Percentiles rank a stretch among this genome's conserved stretches.
These are phyloP conservation scores for Naganishia cerealis DNA, from an alignment of 1,284 basidiomycete genomes.

Conservation along the genomic window DNA sequence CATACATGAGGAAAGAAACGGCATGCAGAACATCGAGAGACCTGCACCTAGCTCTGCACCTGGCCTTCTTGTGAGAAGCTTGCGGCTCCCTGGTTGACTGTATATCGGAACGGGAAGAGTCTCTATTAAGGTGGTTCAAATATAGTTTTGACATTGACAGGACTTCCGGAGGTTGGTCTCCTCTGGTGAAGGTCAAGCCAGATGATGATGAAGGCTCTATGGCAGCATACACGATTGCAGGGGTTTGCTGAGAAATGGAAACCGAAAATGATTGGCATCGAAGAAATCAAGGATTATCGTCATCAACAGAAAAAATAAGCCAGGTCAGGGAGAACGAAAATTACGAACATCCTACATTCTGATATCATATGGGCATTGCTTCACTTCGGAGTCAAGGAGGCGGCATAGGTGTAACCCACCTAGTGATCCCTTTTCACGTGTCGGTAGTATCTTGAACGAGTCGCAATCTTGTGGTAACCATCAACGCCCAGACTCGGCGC, in stretches of 20 bases:
- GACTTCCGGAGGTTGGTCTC: constrained; percentile 75
- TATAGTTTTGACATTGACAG: constrained; percentile 58
- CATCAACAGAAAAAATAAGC: constrained; percentile 11
- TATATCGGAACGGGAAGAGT: too few relatives aligned
- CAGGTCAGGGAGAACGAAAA: not conserved
- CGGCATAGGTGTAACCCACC: not conserved
- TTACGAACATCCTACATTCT: not conserved
- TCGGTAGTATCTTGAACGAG: too few relatives aligned
- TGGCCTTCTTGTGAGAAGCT: too few relatives aligned
- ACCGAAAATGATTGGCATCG: constrained; percentile 90
- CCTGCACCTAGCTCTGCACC: not conserved
- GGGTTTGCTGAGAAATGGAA: constrained; percentile 88
- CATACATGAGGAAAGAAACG: not conserved
- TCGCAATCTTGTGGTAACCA: not conserved
- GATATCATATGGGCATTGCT: not conserved
- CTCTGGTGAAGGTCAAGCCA: constrained; percentile 92
- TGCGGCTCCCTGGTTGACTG: too few relatives aligned
- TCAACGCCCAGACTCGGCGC: not conserved
- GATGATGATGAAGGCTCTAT: constrained; percentile 81
- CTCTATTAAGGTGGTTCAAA: too few relatives aligned
- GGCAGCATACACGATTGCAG: constrained; percentile 93
- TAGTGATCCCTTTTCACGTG: not conserved
- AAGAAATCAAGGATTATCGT: constrained; percentile 59
- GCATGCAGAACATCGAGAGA: not conserved
- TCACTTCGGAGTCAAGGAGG: not conserved